These are phyloP conservation scores for Neotropicomus parvogracilis DNA, from an alignment of 1,284 basidiomycete genomes.

Conservation along the genomic window DNA sequence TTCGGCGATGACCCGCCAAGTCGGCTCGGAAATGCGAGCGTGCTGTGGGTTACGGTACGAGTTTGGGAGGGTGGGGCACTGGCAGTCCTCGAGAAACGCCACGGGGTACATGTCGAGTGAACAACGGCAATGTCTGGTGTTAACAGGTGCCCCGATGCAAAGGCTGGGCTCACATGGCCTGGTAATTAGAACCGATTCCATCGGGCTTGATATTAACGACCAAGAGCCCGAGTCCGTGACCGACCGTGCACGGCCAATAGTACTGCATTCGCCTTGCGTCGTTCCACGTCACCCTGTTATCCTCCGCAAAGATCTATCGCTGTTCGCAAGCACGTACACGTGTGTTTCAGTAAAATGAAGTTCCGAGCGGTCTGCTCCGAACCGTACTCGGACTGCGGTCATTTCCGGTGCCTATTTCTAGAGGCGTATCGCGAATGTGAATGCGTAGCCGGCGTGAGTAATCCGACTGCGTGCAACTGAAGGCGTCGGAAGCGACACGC, in stretches of 20 bases:
- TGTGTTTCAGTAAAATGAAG: neutral
- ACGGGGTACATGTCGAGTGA: neutral
- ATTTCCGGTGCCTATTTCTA: too few relatives aligned
- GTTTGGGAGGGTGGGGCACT: neutral
- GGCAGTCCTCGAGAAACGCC: neutral
- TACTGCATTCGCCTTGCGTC: too few relatives aligned
- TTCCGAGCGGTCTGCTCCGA: neutral
- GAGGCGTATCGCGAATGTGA: too few relatives aligned
- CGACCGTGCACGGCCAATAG: too few relatives aligned
- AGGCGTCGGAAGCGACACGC: too few relatives aligned
- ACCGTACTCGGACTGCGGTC: neutral
- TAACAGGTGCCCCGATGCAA: too few relatives aligned
- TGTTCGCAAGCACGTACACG: too few relatives aligned
- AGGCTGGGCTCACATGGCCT: too few relatives aligned
- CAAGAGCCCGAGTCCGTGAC: too few relatives aligned
- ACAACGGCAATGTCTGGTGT: neutral
- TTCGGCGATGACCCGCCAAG: neutral
- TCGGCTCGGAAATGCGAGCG: neutral
- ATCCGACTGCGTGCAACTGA: neutral
- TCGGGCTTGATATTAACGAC: too few relatives aligned
- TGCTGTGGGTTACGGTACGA: neutral
- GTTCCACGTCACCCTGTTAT: neutral
- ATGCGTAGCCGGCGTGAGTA: too few relatives aligned
- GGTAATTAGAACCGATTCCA: too few relatives aligned
- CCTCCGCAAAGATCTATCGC: neutral